phyloP scores from a whole-genome alignment of 2,329 filamentous ascomycete species.

The Echinosphaeria canescens region DNA sequence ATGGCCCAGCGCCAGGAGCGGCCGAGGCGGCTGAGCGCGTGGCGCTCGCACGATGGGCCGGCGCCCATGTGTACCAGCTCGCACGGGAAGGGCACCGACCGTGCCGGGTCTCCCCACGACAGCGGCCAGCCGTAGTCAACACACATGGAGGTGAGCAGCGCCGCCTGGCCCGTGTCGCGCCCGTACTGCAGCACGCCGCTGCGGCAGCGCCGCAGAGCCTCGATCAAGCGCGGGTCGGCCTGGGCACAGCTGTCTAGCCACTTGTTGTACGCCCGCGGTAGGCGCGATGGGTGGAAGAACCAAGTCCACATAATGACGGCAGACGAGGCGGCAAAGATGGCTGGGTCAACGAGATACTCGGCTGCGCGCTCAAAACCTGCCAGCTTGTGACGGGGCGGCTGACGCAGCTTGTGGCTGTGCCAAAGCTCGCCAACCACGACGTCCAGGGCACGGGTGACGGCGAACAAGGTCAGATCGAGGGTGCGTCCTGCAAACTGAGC shows the following conservation, averaged over 20 bases:
- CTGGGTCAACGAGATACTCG: constrained; percentile 34
- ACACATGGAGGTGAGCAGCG: constrained; percentile 50
- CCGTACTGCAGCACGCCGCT: constrained; percentile 48
- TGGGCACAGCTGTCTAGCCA: constrained; percentile 66
- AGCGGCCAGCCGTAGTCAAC: constrained; percentile 44
- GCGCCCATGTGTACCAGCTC: constrained; percentile 67
- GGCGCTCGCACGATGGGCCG: constrained; percentile 52
- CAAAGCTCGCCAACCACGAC: constrained; percentile 45
- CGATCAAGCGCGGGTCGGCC: constrained; percentile 52
- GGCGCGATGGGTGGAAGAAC: constrained; percentile 52
- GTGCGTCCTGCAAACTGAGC: constrained; percentile 41
- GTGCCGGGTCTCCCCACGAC: constrained; percentile 51
- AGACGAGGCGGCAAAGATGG: constrained; percentile 49
- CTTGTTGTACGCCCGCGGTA: constrained; percentile 55
- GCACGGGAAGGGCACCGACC: constrained; percentile 55
- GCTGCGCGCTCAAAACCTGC: constrained; percentile 20
- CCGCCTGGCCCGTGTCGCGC: constrained; percentile 46
- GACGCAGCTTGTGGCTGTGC: constrained; percentile 23
- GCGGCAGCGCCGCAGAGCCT: constrained; percentile 47
- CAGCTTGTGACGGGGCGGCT: constrained; percentile 22
- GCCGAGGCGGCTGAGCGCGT: constrained; percentile 45
- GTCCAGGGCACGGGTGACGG: constrained; percentile 49
- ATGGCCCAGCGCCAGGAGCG: constrained; percentile 55
- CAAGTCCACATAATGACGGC: constrained; percentile 76
- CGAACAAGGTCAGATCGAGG: constrained; percentile 66